These are phyloP conservation scores for Thraustochytrium sp. DNA, from an alignment of 352 stramenopile species.

Conservation along the genomic window DNA sequence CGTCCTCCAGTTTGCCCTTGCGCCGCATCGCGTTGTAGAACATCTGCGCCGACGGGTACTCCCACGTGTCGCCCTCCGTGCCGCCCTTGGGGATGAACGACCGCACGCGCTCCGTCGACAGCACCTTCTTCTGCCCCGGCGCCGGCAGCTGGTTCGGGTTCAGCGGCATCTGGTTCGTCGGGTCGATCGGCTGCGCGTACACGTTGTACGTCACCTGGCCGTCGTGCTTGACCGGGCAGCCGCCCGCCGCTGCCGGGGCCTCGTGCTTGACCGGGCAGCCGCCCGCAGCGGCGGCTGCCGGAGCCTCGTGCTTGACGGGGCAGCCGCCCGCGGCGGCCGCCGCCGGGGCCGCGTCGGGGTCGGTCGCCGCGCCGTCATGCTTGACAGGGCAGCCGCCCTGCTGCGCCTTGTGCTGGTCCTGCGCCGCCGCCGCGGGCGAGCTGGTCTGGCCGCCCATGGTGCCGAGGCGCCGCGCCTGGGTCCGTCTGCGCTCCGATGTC, in stretches of 20 bases:
- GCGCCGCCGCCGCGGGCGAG: not conserved
- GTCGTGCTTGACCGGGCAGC: slow-evolving; percentile 46
- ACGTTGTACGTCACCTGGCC: slow-evolving; percentile 83
- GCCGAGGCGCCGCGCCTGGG: not conserved
- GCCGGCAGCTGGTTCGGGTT: slow-evolving; percentile 89
- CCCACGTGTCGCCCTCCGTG: slow-evolving; percentile 84
- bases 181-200: slow-evolving; percentile 91
- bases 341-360: not conserved
- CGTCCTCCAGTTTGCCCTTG: slow-evolving; percentile 94
- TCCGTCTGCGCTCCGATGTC: too few species aligned
- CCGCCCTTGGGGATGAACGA: slow-evolving; percentile 92
- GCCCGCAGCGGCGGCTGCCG: slow-evolving; percentile 42
- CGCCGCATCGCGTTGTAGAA: slow-evolving; percentile 96
- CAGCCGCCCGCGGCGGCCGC: slow-evolving; percentile 57
- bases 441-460: not conserved
- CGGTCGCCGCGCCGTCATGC: not conserved
- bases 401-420: not conserved
- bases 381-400: not conserved
- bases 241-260: not conserved
- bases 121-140: slow-evolving; percentile 72
- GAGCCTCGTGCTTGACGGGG: slow-evolving; percentile 56
- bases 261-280: slow-evolving; percentile 60
- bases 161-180: slow-evolving; percentile 96
- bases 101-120: slow-evolving; percentile 84
- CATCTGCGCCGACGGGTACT: slow-evolving; percentile 97